Evolutionary conservation across 2,329 filamentous ascomycete genomes (phyloP).

Genomic region (Colletotrichum camelliae): DNA sequence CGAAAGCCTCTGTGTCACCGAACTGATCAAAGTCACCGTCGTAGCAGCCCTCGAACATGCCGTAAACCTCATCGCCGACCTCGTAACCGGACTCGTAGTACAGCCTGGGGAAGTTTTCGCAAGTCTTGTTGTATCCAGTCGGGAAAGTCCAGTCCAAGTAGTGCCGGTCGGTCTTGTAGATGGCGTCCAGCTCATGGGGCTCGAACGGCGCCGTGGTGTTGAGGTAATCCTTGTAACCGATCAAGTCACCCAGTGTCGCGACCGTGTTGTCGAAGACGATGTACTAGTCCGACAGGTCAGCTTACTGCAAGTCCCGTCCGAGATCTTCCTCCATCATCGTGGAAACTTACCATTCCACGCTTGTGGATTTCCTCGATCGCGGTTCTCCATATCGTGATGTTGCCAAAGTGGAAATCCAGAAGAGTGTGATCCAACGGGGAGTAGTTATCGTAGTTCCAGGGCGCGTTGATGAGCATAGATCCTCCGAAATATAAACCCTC

Average conservation of each 20-base stretch:
- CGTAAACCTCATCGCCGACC: slow-evolving; percentile 50
- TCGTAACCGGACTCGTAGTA: slow-evolving; percentile 63
- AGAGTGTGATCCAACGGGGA: slow-evolving; percentile 64
- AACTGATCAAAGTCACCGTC: slow-evolving; percentile 70
- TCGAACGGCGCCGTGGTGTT: slow-evolving; percentile 63
- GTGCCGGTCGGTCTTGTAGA: slow-evolving; percentile 58
- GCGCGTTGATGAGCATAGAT: slow-evolving; percentile 66
- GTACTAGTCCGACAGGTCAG: slow-evolving; percentile 69
- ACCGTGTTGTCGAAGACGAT: slow-evolving; percentile 71
- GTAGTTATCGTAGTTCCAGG: slow-evolving; percentile 68
- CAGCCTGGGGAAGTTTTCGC: slow-evolving; percentile 61
- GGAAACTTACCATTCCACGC: slow-evolving; percentile 58
- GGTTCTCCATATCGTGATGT: slow-evolving; percentile 61
- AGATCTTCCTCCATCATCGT: slow-evolving; percentile 25
- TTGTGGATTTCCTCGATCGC: slow-evolving; percentile 64
- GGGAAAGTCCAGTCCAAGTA: slow-evolving; percentile 64
- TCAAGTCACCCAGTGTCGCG: slow-evolving; percentile 67
- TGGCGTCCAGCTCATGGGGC: slow-evolving; percentile 58
- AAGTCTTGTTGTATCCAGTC: slow-evolving; percentile 58
- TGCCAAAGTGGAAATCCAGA: slow-evolving; percentile 68
- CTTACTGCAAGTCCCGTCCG: slow-evolving; percentile 38
- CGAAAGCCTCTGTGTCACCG: slow-evolving; percentile 68
- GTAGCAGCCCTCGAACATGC: slow-evolving; percentile 59
- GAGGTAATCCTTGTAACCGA: slow-evolving; percentile 65
- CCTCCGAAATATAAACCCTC: slow-evolving; percentile 69